Evolutionary conservation across 176 grass and related monocot species (phyloP).

Genomic region (Phyllostachys edulis): DNA sequence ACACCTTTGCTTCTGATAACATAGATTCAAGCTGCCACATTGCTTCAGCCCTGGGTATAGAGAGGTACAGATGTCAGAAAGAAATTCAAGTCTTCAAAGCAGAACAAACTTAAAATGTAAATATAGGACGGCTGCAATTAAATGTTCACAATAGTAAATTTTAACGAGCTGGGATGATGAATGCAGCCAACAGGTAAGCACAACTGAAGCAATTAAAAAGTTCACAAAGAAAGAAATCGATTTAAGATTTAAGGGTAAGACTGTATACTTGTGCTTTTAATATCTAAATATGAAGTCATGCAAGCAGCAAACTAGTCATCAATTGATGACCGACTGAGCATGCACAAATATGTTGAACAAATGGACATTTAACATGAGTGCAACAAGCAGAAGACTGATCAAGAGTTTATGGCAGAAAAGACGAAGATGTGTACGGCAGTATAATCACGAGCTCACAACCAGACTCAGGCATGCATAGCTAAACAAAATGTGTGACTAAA

Average conservation of each 20-base stretch:
- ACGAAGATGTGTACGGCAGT: constrained; percentile 5
- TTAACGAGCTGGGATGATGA: constrained; percentile 1
- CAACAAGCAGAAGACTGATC: background rate
- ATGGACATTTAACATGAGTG: background rate
- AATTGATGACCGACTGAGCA: background rate
- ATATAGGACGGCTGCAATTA: background rate
- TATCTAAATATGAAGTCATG: background rate
- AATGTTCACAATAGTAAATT: constrained; percentile 3
- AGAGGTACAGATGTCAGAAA: constrained; percentile 18
- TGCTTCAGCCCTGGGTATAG: constrained; percentile 54
- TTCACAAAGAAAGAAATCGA: background rate
- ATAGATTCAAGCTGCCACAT: constrained; percentile 49
- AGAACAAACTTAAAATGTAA: constrained; percentile 21
- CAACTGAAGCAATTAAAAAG: background rate
- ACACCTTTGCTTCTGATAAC: constrained; percentile 62
- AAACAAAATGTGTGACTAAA: background rate
- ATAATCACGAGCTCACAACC: background rate
- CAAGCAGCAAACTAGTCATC: background rate
- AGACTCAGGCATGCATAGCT: constrained; percentile 8
- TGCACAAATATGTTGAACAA: background rate
- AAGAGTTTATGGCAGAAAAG: constrained; percentile 11
- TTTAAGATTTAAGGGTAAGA: background rate
- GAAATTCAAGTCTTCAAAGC: constrained; percentile 12
- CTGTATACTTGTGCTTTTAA: background rate
- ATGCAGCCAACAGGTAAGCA: background rate